Evolutionary conservation across 306 rosid species (phyloP).

Genomic region (Hylodesmum podocarpum): DNA sequence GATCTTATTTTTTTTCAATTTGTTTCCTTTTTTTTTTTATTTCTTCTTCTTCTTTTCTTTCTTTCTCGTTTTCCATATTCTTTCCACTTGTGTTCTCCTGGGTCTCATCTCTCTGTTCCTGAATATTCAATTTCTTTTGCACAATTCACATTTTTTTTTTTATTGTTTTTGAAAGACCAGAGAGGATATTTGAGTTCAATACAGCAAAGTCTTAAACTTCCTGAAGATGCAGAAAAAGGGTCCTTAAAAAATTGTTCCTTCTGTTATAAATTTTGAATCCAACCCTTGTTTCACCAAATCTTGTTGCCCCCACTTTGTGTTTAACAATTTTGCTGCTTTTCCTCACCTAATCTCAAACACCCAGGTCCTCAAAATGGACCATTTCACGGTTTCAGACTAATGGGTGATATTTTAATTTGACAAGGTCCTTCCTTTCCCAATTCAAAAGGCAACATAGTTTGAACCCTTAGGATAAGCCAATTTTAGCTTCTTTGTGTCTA

Average conservation of each 20-base stretch:
- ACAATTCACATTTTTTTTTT: not conserved
- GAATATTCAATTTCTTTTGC: slow-evolving; percentile 20
- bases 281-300: slow-evolving; percentile 28
- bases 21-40: slow-evolving; percentile 26
- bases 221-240: slow-evolving; percentile 22
- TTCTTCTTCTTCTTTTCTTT: not conserved
- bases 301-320: slow-evolving; percentile 29
- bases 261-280: slow-evolving; percentile 15
- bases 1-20: slow-evolving; percentile 34
- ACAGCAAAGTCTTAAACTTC: slow-evolving; percentile 27
- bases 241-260: slow-evolving; percentile 23
- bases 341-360: slow-evolving; percentile 29
- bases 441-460: slow-evolving; percentile 23
- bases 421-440: slow-evolving; percentile 34
- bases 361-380: slow-evolving; percentile 44
- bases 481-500: not conserved
- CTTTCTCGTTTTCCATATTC: not conserved
- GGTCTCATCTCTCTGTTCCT: slow-evolving; percentile 11
- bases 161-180: not conserved
- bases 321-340: slow-evolving; percentile 20
- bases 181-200: slow-evolving; percentile 24
- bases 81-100: not conserved
- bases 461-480: not conserved
- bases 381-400: slow-evolving; percentile 46
- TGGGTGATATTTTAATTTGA: slow-evolving; percentile 38